Evolutionary conservation across 106 monocot species (phyloP).

Genomic region (Xerophyta viscosa): DNA sequence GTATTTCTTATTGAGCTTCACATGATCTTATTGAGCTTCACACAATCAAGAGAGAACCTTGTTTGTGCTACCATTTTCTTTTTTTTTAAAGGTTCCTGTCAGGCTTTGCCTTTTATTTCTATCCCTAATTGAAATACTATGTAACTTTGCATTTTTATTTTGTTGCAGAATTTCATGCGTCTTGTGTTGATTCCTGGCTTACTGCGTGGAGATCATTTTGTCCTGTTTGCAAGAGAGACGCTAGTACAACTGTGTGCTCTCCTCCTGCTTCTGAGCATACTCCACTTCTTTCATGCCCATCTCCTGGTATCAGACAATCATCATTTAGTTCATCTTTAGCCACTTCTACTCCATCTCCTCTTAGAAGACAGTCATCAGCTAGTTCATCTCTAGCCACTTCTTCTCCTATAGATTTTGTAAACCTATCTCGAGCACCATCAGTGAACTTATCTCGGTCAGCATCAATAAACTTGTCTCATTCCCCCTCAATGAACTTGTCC

Average conservation of each 20-base stretch:
- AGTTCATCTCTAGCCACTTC: constrained; percentile 39
- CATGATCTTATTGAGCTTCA: no score
- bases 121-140: no score
- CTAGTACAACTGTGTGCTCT: constrained; percentile 24
- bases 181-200: constrained; percentile 82
- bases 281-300: constrained; percentile 42
- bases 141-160: no score
- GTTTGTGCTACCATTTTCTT: no score
- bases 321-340: constrained; percentile 43
- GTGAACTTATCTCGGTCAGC: no score
- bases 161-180: constrained; percentile 71
- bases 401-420: constrained; percentile 9
- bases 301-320: constrained; percentile 6
- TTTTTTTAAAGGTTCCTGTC: no score
- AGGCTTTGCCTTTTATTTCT: no score
- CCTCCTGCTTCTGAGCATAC: constrained; percentile 63
- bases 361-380: constrained; percentile 31
- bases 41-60: no score
- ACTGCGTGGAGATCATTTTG: constrained; percentile 90
- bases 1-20: constrained; percentile 8
- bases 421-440: no score
- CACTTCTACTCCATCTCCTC: no score
- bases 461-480: no score
- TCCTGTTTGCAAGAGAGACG: constrained; percentile 88
- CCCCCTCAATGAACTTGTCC: neutral